Percentiles rank a stretch among this genome's conserved stretches.
Evolutionary conservation across 148 eudicot species (phyloP).

Genomic region (Tetragonia tetragonoides): DNA sequence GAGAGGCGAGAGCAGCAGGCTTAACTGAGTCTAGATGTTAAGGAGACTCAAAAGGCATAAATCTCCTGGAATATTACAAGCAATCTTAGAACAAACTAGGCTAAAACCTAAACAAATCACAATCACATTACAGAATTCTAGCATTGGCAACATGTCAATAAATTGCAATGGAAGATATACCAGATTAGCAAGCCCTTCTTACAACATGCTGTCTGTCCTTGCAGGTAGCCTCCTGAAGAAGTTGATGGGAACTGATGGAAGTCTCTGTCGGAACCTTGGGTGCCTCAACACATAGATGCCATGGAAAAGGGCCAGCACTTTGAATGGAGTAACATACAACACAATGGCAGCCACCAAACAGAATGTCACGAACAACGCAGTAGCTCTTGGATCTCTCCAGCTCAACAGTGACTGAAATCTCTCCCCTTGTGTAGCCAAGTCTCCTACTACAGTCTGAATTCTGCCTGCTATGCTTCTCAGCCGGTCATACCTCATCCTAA

Average conservation of each 20-base stretch:
- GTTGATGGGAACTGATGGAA: constrained; percentile 49
- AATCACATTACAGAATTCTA: not conserved
- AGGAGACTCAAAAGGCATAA: not conserved
- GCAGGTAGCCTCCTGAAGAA: constrained; percentile 60
- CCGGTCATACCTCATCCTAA: constrained; percentile 56
- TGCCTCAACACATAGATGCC: constrained; percentile 49
- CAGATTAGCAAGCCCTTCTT: constrained; percentile 7
- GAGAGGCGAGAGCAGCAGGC: not conserved
- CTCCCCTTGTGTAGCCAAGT: constrained; percentile 61
- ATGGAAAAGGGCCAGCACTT: constrained; percentile 38
- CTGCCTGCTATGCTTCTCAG: constrained; percentile 60
- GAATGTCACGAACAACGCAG: constrained; percentile 45
- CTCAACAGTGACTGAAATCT: constrained; percentile 46
- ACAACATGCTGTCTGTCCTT: constrained; percentile 50
- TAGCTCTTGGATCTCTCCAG: constrained; percentile 59
- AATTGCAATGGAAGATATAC: not conserved
- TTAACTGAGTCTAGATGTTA: not conserved
- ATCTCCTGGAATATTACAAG: constrained; percentile 1
- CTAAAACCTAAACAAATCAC: not conserved
- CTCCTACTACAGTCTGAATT: constrained; percentile 55
- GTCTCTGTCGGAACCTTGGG: constrained; percentile 48
- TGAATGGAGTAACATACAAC: constrained; percentile 48
- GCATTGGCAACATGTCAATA: not conserved
- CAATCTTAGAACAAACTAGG: constrained; percentile 3
- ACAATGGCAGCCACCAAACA: constrained; percentile 47